Conservation (phyloP, 352 stramenopile genomes). For the Phytopythium sindhum region DNA sequence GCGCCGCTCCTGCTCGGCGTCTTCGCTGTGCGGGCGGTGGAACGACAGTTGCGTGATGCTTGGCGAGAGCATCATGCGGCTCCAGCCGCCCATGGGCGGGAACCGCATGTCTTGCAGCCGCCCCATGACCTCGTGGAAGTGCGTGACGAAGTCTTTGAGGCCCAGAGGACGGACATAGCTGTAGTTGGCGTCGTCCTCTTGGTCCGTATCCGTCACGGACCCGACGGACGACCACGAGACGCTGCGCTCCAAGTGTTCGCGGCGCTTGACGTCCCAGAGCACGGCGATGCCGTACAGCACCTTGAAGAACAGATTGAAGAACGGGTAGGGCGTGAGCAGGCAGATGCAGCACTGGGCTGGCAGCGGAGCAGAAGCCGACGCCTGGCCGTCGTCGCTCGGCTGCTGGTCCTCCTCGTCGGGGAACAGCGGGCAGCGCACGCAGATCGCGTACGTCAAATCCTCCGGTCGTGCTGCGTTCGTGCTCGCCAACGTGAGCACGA, state of each 20-base stretch:
- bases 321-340: conserved; percentile 70
- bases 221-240: background rate
- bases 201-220: background rate
- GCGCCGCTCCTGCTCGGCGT: conserved; percentile 45
- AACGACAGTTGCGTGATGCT: conserved; percentile 67
- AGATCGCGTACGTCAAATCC: conserved; percentile 70
- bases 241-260: conserved; percentile 28
- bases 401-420: conserved; percentile 33
- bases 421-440: conserved; percentile 59
- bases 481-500: conserved; percentile 68
- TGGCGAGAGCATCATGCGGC: conserved; percentile 49
- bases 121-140: conserved; percentile 64
- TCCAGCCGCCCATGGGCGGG: conserved; percentile 75
- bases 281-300: conserved; percentile 69
- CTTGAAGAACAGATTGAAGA: conserved; percentile 86
- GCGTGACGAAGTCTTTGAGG: conserved; percentile 53
- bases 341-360: conserved; percentile 69
- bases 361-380: conserved; percentile 1
- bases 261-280: conserved; percentile 61
- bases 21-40: conserved; percentile 67
- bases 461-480: conserved; percentile 29
- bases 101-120: conserved; percentile 59
- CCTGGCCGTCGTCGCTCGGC: background rate
- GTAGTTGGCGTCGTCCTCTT: conserved; percentile 16
- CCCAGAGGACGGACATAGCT: conserved; percentile 15